Conservation (phyloP, 371 early-diverging fungal species). For the Zychaea mexicana region DNA sequence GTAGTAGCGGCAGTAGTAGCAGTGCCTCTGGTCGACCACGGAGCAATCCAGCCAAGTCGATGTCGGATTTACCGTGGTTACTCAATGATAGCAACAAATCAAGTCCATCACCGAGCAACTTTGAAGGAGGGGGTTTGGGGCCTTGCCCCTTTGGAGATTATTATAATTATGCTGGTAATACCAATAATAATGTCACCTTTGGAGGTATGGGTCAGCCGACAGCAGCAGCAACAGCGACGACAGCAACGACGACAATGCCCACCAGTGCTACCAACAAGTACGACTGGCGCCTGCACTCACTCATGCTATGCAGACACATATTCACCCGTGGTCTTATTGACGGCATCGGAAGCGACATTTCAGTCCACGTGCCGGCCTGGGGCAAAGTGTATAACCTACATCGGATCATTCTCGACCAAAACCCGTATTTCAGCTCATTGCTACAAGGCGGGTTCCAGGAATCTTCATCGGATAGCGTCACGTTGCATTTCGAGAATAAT, state of each 20-base stretch:
- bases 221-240: not conserved
- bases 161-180: not conserved
- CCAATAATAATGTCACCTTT: too few relatives aligned
- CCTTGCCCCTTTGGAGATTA: not conserved
- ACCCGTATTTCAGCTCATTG: slow-evolving; percentile 55
- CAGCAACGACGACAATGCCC: not conserved
- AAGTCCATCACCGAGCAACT: not conserved
- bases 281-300: slow-evolving; percentile 45
- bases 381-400: slow-evolving; percentile 56
- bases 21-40: not conserved
- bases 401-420: slow-evolving; percentile 58
- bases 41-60: not conserved
- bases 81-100: not conserved
- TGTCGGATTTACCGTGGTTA: not conserved
- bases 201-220: not conserved
- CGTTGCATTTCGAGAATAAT: slow-evolving; percentile 60
- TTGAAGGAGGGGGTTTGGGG: not conserved
- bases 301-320: slow-evolving; percentile 52
- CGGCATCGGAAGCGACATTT: slow-evolving; percentile 60
- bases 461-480: slow-evolving; percentile 32
- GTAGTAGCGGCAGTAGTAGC: not conserved
- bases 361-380: slow-evolving; percentile 51
- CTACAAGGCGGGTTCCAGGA: slow-evolving; percentile 60
- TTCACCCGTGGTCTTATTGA: slow-evolving; percentile 52
- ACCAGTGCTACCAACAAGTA: slow-evolving; percentile 19